These are phyloP conservation scores for Gigaspora rosea DNA, from an alignment of 192 early-diverging fungal genomes.

Conservation along the genomic window DNA sequence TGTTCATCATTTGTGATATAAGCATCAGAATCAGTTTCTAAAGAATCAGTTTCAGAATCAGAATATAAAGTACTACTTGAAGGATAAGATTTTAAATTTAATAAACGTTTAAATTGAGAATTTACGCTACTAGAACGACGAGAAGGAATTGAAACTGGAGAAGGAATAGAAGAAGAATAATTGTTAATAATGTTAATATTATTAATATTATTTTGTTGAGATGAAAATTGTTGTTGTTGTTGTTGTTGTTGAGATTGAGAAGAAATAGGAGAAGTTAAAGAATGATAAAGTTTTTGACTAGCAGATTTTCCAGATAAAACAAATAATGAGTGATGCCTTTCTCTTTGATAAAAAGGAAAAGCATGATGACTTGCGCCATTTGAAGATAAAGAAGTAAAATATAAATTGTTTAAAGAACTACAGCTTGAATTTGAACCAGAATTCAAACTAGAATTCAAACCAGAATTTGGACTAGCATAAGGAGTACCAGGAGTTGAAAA, in stretches of 20 bases:
- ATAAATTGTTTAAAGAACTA: conserved; percentile 15
- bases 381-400: background rate
- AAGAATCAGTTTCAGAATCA: conserved; percentile 31
- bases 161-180: too few relatives aligned
- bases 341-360: conserved; percentile 18
- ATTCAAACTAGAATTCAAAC: too few relatives aligned
- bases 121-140: conserved; percentile 26
- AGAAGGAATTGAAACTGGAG: background rate
- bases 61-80: conserved; percentile 22
- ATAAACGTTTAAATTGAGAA: conserved; percentile 28
- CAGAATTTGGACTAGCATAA: conserved; percentile 13
- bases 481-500: conserved; percentile 26
- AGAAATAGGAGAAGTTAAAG: background rate
- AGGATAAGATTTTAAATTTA: conserved; percentile 29
- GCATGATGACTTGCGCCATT: too few relatives aligned
- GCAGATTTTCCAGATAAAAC: conserved; percentile 6
- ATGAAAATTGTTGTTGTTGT: background rate
- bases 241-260: background rate
- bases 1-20: conserved; percentile 30
- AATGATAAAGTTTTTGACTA: background rate
- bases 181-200: too few relatives aligned
- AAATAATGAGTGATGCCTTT: conserved; percentile 32
- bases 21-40: conserved; percentile 29
- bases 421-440: conserved; percentile 4
- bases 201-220: background rate